Conservation (phyloP, 1,139 yeast species). For the Geotrichum cucujoidarum region DNA sequence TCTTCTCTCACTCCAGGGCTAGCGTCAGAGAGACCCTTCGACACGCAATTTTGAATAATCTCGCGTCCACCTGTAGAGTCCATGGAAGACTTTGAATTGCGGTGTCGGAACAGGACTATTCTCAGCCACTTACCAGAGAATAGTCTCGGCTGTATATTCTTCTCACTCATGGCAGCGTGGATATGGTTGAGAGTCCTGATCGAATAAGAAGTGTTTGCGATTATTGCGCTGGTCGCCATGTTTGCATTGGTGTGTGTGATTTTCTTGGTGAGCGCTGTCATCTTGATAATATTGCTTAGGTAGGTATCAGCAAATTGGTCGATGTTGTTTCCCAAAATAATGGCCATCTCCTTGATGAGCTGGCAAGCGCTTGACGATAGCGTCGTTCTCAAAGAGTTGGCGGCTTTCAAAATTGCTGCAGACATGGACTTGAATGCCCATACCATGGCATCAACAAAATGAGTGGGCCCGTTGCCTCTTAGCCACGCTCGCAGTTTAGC, state of each 20-base stretch:
- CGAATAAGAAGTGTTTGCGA: constrained; percentile 52
- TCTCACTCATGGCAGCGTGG: constrained; percentile 55
- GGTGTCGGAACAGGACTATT: constrained; percentile 43
- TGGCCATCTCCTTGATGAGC: constrained; percentile 66
- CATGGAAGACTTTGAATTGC: constrained; percentile 31
- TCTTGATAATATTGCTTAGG: constrained; percentile 52
- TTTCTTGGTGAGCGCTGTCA: constrained; percentile 72
- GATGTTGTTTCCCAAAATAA: constrained; percentile 45
- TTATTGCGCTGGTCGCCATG: constrained; percentile 57
- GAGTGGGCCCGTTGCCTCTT: constrained; percentile 50
- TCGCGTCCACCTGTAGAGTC: constrained; percentile 43
- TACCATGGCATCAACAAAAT: constrained; percentile 44
- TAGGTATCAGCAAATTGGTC: constrained; percentile 63
- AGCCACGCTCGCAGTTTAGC: constrained; percentile 53
- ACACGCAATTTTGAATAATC: constrained; percentile 48
- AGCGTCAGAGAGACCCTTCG: constrained; percentile 69
- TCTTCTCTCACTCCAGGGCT: constrained; percentile 74
- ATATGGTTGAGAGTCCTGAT: constrained; percentile 52
- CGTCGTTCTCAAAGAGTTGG: constrained; percentile 76
- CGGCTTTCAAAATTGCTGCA: constrained; percentile 66
- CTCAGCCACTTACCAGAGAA: constrained; percentile 71
- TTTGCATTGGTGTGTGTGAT: constrained; percentile 75
- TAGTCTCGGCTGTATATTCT: constrained; percentile 63
- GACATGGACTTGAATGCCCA: constrained; percentile 43
- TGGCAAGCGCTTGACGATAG: constrained; percentile 72